Evolutionary conservation across 2,329 filamentous ascomycete species (phyloP), one percentile per base, ranked within the genome.

Genomic region (Arthroderma uncinatum): DNA sequence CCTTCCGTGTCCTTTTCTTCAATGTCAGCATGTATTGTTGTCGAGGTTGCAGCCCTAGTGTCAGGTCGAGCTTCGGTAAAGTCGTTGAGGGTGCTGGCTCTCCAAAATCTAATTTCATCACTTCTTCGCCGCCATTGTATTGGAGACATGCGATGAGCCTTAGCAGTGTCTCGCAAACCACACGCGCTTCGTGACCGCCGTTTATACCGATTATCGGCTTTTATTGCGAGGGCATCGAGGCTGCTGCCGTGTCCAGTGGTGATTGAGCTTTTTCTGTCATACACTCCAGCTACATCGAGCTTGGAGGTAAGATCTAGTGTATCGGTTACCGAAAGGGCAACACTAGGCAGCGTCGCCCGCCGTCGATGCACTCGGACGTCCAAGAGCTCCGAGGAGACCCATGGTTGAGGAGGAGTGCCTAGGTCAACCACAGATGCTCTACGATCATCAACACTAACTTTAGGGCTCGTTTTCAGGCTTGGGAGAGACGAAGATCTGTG

Each of bases 161-260:
- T 66, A 19, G 66, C 66, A 37, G 70, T 62, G 10, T 71, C 64
- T 25, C 69, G 68, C 33, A 76, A 65, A 7, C 68, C 73, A 56
- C 68, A 70, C 21, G 71, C 73, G 60, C 75, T 78, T 56, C 72
- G 69, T 7, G 76, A 78, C 23, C 75, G 69, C 52, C 75, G 68
- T 54, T 74, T 74, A 16, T 63, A 61, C 55, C 7, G 9, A 14
- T 37, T 53, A 64, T 68, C 5, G 66, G 58, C n/a, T 37, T 50
- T 58, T 9, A 50, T 50, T 48, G 59, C 61, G 10, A 55, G 54
- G 3, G 57, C 55, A 14, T 54, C 54, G n/a, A 60, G 59, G 19
- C 57, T 58, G 33, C 61, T 34, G 14, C 57, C 39, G 12, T 37
- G 34, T 37, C 9, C 34, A 2, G 34, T n/a, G 2, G 23, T n/a